Conservation (phyloP, 495 filamentous ascomycete genomes). For the Geopyxis carbonaria region DNA sequence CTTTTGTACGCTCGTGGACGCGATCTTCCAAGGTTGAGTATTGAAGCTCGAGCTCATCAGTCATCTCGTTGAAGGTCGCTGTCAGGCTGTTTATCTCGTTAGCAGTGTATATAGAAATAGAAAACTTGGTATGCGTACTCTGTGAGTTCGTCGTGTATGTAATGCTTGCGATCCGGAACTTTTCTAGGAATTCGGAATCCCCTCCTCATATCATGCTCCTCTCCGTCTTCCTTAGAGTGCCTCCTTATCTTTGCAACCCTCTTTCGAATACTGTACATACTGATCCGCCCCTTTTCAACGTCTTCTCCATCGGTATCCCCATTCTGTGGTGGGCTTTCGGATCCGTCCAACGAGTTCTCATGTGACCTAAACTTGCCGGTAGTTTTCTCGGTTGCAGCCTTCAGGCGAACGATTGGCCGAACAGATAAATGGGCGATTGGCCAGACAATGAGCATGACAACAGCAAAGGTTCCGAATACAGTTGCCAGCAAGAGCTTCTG, state of each 20-base stretch:
- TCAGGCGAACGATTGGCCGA: constrained; percentile 58
- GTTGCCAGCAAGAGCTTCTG: constrained; percentile 64
- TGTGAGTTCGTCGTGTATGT: constrained; percentile 70
- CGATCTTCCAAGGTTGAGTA: constrained; percentile 70
- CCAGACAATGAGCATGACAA: constrained; percentile 47
- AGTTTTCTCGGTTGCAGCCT: constrained; percentile 60
- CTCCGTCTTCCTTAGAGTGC: not conserved
- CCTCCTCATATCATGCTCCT: constrained; percentile 20
- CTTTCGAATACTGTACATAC: not conserved
- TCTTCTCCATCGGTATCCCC: constrained; percentile 3
- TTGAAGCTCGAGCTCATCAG: constrained; percentile 71
- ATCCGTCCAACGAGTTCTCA: constrained; percentile 1
- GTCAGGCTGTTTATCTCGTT: too few relatives aligned
- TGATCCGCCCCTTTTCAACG: constrained; percentile 1
- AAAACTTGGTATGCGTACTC: too few relatives aligned
- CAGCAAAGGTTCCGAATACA: constrained; percentile 64
- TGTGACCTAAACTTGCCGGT: constrained; percentile 25
- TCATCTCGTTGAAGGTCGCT: constrained; percentile 81
- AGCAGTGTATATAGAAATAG: too few relatives aligned
- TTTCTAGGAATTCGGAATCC: constrained; percentile 68
- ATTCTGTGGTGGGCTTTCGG: constrained; percentile 6
- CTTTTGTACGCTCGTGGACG: constrained; percentile 59
- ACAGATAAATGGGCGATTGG: constrained; percentile 67
- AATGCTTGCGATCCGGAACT: constrained; percentile 56
- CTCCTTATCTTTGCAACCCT: not conserved